A percentile compares a stretch with the other conserved stretches of the same genome.
These are phyloP conservation scores for Yamadazyma jaroonii DNA, from an alignment of 1,139 yeast genomes.

Conservation along the genomic window DNA sequence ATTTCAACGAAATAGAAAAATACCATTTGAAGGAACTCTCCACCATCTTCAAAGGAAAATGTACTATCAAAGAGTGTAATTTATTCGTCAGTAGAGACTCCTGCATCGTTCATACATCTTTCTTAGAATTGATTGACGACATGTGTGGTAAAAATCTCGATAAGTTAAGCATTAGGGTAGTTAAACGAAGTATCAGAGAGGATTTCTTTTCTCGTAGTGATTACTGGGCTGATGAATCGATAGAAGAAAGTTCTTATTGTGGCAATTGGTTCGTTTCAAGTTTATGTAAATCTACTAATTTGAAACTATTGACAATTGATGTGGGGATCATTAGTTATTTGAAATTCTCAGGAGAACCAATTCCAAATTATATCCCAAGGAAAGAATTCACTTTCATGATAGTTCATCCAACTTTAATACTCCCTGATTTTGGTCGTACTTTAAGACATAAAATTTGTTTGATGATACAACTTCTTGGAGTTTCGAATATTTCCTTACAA, in stretches of 20 bases:
- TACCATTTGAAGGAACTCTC: neutral
- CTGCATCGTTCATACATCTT: conserved; percentile 15
- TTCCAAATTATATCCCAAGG: neutral
- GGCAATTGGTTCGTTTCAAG: conserved; percentile 10
- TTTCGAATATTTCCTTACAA: conserved; percentile 18
- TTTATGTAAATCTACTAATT: conserved; percentile 7
- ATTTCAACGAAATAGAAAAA: conserved; percentile 18
- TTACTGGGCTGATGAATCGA: neutral
- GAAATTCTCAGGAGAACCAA: conserved; percentile 1
- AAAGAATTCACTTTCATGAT: conserved; percentile 4
- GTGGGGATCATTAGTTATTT: conserved; percentile 12
- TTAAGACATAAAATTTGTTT: conserved; percentile 13
- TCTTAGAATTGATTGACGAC: conserved; percentile 15
- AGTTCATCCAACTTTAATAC: conserved; percentile 19
- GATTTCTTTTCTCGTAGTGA: neutral
- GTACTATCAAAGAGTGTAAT: conserved; percentile 16
- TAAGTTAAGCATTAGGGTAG: conserved; percentile 15
- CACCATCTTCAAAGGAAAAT: neutral
- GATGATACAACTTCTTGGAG: conserved; percentile 13
- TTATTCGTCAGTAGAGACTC: conserved; percentile 19
- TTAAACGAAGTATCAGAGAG: conserved; percentile 12
- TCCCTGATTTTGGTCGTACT: conserved; percentile 14
- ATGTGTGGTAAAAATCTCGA: conserved; percentile 11
- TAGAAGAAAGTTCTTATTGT: conserved; percentile 7
- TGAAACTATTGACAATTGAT: conserved; percentile 14